A percentile compares a stretch with the other conserved stretches of the same genome.
Conservation (phyloP, 352 stramenopile species). For the Phytophthora sojae region DNA sequence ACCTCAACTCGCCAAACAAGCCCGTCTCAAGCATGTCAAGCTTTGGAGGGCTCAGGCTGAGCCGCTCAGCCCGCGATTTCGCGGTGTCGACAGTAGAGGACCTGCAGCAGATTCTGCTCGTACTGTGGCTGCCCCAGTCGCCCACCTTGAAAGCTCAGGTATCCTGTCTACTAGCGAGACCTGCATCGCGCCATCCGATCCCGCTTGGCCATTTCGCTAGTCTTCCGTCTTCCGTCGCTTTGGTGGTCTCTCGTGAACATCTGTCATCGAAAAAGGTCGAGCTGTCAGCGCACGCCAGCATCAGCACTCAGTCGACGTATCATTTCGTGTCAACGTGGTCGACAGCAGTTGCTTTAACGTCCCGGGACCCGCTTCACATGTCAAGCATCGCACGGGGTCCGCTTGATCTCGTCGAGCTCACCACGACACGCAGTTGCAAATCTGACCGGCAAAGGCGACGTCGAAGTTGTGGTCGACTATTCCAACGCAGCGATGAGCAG, state of each 20-base stretch:
- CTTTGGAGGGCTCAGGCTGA: too few species aligned
- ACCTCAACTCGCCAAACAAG: background rate
- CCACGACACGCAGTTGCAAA: conserved; percentile 31
- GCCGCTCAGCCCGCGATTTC: too few species aligned
- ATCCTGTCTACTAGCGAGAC: background rate
- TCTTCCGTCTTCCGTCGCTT: background rate
- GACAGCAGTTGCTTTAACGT: conserved; percentile 1
- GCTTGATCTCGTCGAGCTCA: conserved; percentile 1
- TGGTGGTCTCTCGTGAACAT: conserved; percentile 7
- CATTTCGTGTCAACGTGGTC: conserved; percentile 25
- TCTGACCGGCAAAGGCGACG: conserved; percentile 9
- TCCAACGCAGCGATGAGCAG: conserved; percentile 25
- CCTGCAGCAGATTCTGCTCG: too few species aligned
- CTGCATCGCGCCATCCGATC: background rate
- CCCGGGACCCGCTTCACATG: conserved; percentile 16
- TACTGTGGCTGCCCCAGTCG: too few species aligned
- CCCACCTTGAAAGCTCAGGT: background rate
- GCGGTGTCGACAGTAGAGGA: too few species aligned
- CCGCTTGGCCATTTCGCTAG: too few species aligned
- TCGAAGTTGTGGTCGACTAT: background rate
- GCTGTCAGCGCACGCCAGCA: conserved; percentile 25
- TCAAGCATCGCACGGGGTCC: conserved; percentile 6
- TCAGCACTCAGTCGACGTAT: conserved; percentile 25
- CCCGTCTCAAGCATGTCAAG: background rate
- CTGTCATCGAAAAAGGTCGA: conserved; percentile 15